phyloP scores from a whole-genome alignment of 495 filamentous ascomycete species.

The Penicillium cosmopolitanum region DNA sequence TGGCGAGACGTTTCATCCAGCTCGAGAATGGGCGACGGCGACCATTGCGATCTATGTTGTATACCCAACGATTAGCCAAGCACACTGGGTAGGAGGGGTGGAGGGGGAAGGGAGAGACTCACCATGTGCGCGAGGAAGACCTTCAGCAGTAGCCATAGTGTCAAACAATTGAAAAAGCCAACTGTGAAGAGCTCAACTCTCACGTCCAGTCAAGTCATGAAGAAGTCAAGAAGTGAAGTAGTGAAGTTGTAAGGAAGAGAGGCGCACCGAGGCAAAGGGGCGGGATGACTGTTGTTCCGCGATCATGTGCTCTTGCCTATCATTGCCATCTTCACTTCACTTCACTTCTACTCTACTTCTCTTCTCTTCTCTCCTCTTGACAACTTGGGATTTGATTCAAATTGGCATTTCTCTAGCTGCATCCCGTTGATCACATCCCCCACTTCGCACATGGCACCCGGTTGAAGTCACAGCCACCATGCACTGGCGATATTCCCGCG shows the following conservation, averaged over 20 bases:
- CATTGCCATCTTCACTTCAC: constrained; percentile 11
- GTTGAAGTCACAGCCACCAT: not conserved
- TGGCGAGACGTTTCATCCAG: constrained; percentile 93
- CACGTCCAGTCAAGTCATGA: not conserved
- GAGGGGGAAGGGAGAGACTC: constrained; percentile 19
- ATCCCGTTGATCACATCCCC: too few species aligned
- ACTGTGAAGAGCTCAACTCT: not conserved
- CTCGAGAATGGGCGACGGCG: constrained; percentile 86
- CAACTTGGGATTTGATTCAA: too few species aligned
- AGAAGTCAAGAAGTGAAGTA: not conserved
- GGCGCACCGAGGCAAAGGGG: constrained; percentile 20
- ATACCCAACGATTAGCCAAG: constrained; percentile 22
- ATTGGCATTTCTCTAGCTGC: too few species aligned
- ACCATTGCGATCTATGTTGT: constrained; percentile 60
- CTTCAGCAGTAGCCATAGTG: constrained; percentile 70
- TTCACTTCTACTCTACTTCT: not conserved
- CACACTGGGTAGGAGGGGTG: constrained; percentile 6
- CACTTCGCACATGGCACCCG: too few species aligned
- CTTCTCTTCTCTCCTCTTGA: too few species aligned
- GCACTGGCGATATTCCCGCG: constrained; percentile 11
- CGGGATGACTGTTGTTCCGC: constrained; percentile 37
- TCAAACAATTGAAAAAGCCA: not conserved
- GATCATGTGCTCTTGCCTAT: constrained; percentile 33
- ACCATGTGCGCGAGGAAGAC: constrained; percentile 68
- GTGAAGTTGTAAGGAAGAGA: not conserved